phyloP scores from a whole-genome alignment of 106 monocot genomes.

The Phalaenopsis aphrodite region DNA sequence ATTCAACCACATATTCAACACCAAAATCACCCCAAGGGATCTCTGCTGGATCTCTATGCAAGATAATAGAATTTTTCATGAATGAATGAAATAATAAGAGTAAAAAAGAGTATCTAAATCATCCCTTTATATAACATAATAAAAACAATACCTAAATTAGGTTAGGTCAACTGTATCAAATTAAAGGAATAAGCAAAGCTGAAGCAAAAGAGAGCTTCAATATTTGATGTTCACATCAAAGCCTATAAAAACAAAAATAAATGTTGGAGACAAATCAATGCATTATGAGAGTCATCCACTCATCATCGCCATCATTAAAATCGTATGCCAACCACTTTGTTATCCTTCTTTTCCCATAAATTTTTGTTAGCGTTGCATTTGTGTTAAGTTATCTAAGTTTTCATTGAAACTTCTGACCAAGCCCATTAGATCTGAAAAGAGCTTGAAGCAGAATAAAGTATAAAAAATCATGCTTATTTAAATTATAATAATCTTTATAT shows the following conservation, averaged over 20 bases:
- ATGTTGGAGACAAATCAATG: no score
- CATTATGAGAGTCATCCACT: no score
- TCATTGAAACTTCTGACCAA: no score
- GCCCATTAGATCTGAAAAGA: not conserved
- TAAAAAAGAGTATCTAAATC: not conserved
- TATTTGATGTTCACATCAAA: no score
- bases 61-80: not conserved
- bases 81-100: not conserved
- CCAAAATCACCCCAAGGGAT: slow-evolving; percentile 91
- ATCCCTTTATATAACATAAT: not conserved
- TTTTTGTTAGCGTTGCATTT: not conserved
- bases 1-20: slow-evolving; percentile 90
- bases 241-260: no score
- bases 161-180: no score
- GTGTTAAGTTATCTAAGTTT: no score
- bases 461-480: not conserved
- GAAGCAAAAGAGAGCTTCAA: no score
- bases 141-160: no score
- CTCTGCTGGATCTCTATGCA: slow-evolving; percentile 77
- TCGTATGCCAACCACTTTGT: not conserved
- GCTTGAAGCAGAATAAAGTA: not conserved
- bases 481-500: not conserved
- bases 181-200: no score
- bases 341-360: not conserved
- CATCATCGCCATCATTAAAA: not conserved